A percentile compares a stretch with the other conserved stretches of the same genome.
phyloP scores from a whole-genome alignment of 257 asterid genomes.

The Solanum infundibuliforme region DNA sequence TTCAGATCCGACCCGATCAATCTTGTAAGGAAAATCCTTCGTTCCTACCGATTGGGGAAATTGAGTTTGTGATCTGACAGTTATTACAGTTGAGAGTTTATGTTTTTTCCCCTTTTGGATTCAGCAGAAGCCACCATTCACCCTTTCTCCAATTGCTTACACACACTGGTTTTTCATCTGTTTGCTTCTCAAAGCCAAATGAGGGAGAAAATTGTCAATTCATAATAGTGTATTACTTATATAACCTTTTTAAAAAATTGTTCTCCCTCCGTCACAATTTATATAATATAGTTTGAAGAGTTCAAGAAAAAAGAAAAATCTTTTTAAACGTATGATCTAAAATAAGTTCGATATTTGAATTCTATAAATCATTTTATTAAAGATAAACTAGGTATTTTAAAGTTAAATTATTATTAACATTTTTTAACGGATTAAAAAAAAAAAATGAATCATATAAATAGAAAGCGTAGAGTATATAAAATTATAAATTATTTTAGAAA shows the following conservation, averaged over 20 bases:
- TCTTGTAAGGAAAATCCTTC: not conserved
- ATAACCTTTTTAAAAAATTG: not conserved
- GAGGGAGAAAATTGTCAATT: not conserved
- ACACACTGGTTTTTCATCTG: not conserved
- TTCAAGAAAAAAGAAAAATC: too few species aligned
- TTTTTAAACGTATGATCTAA: not conserved
- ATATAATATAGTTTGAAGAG: too few species aligned
- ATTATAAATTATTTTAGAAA: too few species aligned
- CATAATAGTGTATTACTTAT: too few species aligned
- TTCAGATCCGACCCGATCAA: constrained; percentile 18
- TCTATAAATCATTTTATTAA: too few species aligned
- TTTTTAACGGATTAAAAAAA: too few species aligned
- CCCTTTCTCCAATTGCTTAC: not conserved
- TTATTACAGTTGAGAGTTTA: not conserved
- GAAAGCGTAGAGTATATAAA: too few species aligned
- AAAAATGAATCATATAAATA: too few species aligned
- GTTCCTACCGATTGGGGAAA: not conserved
- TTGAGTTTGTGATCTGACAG: not conserved
- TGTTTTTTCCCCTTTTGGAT: not conserved
- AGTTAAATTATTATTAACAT: too few species aligned
- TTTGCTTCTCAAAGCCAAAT: not conserved
- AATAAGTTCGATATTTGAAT: too few species aligned
- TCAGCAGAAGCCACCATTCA: not conserved
- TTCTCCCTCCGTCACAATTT: too few species aligned
- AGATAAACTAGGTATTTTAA: too few species aligned